Evolutionary conservation across 108 stramenopile species (phyloP).

Genomic region (Bacterosira constricta): DNA sequence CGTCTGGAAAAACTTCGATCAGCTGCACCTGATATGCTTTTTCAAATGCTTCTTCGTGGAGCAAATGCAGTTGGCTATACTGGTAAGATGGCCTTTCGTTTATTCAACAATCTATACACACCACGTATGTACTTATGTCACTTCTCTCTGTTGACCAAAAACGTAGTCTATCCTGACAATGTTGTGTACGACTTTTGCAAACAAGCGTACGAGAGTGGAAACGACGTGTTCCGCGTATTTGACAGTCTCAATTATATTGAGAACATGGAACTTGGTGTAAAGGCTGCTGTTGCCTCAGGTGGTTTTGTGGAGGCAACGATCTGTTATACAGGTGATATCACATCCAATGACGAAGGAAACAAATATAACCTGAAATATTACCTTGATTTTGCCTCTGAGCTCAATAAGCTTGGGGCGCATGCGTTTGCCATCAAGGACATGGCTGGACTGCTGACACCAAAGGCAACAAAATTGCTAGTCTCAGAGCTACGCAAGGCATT

Average conservation of each 20-base stretch:
- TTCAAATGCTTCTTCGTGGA: constrained; percentile 86
- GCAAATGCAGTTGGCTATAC: constrained; percentile 91
- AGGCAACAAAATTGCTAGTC: constrained; percentile 68
- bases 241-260: constrained; percentile 84
- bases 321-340: constrained; percentile 86
- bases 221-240: constrained; percentile 89
- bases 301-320: constrained; percentile 81
- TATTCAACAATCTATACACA: too few relatives aligned
- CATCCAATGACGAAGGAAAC: constrained; percentile 41
- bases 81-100: too few relatives aligned
- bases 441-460: constrained; percentile 86
- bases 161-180: constrained; percentile 89
- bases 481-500: constrained; percentile 61
- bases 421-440: constrained; percentile 88
- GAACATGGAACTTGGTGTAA: constrained; percentile 84
- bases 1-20: constrained; percentile 51
- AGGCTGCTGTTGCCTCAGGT: constrained; percentile 74
- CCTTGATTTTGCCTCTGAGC: constrained; percentile 61
- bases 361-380: constrained; percentile 85
- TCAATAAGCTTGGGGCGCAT: constrained; percentile 71
- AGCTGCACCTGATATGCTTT: constrained; percentile 74
- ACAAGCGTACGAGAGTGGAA: constrained; percentile 68
- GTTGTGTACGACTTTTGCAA: constrained; percentile 83
- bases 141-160: too few relatives aligned
- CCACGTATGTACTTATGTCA: too few relatives aligned